Conservation (phyloP, 305 asterid genomes). For the Striga hermonthica region DNA sequence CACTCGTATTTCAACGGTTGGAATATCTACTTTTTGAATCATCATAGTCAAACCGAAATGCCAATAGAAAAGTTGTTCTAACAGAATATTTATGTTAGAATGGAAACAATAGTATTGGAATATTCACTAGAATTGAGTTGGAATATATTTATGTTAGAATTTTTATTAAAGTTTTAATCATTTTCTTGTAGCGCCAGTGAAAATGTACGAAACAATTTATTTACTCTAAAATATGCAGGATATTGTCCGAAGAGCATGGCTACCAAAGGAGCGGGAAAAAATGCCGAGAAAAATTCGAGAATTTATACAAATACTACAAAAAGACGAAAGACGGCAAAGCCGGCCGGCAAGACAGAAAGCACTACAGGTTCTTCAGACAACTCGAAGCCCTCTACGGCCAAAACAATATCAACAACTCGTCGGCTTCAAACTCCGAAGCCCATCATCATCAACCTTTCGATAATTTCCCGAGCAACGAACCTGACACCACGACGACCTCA, state of each 20-base stretch:
- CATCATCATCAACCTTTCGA: constrained; percentile 15
- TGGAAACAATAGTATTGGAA: no score
- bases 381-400: constrained; percentile 95
- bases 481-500: constrained; percentile 40
- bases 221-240: constrained; percentile 45
- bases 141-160: no score
- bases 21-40: no score
- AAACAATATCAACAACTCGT: constrained; percentile 22
- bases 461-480: no score
- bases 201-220: no score
- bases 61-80: no score
- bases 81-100: no score
- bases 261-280: constrained; percentile 91
- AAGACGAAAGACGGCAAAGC: constrained; percentile 91
- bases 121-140: no score
- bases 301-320: constrained; percentile 91
- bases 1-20: no score
- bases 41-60: no score
- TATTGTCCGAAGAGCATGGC: constrained; percentile 85
- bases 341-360: constrained; percentile 92
- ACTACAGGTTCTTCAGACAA: constrained; percentile 85
- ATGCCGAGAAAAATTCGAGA: constrained; percentile 96
- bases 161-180: no score
- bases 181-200: no score
- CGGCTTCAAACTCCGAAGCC: constrained; percentile 42